Evolutionary conservation across 2,329 filamentous ascomycete genomes (phyloP), one percentile per base, ranked within the genome.

Genomic region (Rugonectria rugulosa): DNA sequence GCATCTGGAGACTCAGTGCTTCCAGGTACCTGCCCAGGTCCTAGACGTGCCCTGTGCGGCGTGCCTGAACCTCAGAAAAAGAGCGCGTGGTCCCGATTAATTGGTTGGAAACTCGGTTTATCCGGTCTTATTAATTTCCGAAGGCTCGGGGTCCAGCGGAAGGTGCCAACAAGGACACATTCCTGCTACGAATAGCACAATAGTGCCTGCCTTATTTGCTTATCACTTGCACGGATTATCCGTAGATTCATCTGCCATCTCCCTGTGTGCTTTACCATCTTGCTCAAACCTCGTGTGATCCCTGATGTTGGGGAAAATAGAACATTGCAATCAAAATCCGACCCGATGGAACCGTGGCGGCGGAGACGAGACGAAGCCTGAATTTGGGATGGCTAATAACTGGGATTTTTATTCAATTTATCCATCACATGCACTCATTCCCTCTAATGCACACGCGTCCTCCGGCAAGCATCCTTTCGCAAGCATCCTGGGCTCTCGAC

Each of bases 241-340:
- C n/a, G n/a, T 55, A 55, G 45, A 12, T 20, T 21, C 40, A 49
- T 45, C 45, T 54, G 44, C 19, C 44, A 48, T 37, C 14, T n/a
- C n/a, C n/a, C n/a, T n/a, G n/a, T n/a, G n/a, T n/a, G n/a, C n/a
- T n/a, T n/a, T 19, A 8, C 31, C 37, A 37, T 6, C 34, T 19
- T 37, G 34, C 5, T n/a, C 38, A 14, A 12, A 36, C 17, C 20
- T 26, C 42, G 12, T 44, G 43, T 48, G 34, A 40, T 40, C 23
- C 45, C 17, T 19, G 32, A 15, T 15, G n/a, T 10, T 36, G 36
- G 34, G 17, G 34, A 32, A 24, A 48, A 40, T 27, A 38, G 20
- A 38, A 27, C 34, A n/a, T n/a, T n/a, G n/a, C n/a, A 17, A 7
- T 14, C 20, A 23, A 19, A 19, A 37, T 23, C 11, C 21, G 43